Evolutionary conservation across 2,329 filamentous ascomycete species (phyloP).

Genomic region (Neoarthrinium moseri): DNA sequence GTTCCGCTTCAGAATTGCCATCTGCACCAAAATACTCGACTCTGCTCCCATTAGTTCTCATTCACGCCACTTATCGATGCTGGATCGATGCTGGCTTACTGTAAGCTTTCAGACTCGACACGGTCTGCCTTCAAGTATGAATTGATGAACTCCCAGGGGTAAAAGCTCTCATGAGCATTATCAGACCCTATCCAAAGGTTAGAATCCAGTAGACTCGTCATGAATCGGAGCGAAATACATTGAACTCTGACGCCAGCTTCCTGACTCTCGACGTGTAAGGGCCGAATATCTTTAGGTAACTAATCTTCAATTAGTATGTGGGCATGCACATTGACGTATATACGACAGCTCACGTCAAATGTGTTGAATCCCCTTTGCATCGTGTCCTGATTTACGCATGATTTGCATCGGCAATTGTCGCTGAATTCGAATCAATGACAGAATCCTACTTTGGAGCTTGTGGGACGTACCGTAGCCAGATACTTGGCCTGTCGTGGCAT

Average conservation of each 20-base stretch:
- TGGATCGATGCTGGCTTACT: no score
- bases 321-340: no score
- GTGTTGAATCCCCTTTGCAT: slow-evolving; percentile 68
- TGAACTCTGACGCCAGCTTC: slow-evolving; percentile 41
- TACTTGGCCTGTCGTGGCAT: slow-evolving; percentile 31
- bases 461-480: slow-evolving; percentile 35
- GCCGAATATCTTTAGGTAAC: slow-evolving; percentile 44
- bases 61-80: slow-evolving; percentile 32
- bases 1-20: slow-evolving; percentile 30
- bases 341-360: slow-evolving; percentile 53
- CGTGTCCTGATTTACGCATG: slow-evolving; percentile 69
- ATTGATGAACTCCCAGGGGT: slow-evolving; percentile 62
- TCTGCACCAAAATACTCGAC: slow-evolving; percentile 25
- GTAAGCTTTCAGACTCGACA: slow-evolving; percentile 31
- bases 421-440: slow-evolving; percentile 32
- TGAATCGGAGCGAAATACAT: slow-evolving; percentile 38
- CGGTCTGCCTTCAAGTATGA: slow-evolving; percentile 37
- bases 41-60: slow-evolving; percentile 12
- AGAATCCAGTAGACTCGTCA: neutral
- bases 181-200: slow-evolving; percentile 52
- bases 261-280: slow-evolving; percentile 28
- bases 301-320: slow-evolving; percentile 23
- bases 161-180: slow-evolving; percentile 68
- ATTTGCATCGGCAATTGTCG: slow-evolving; percentile 69
- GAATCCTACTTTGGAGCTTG: neutral